Conservation (phyloP, 129 eudicot genomes). For the Tagetes erecta region DNA sequence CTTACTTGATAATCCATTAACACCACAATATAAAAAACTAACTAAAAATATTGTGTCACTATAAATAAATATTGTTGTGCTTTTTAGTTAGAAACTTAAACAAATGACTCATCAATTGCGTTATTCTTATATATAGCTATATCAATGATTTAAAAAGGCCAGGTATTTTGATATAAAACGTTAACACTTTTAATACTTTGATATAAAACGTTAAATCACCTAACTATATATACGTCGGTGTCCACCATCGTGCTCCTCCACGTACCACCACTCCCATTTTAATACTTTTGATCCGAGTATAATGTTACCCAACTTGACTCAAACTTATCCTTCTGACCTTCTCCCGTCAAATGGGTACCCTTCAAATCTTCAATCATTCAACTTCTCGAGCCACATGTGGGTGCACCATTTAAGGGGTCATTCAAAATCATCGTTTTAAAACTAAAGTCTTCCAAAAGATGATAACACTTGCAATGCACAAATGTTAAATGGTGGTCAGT, state of each 20-base stretch:
- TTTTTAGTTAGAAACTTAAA: not conserved
- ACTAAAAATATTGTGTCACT: not conserved
- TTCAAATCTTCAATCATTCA: too few relatives aligned
- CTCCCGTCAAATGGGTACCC: too few relatives aligned
- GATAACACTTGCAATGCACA: not conserved
- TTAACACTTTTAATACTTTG: too few relatives aligned
- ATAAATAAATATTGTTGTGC: not conserved
- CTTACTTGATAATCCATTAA: slow-evolving; percentile 6
- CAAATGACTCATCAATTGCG: slow-evolving; percentile 1
- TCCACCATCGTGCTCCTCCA: too few relatives aligned
- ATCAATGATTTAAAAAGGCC: not conserved
- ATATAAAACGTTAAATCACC: too few relatives aligned
- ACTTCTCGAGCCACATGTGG: too few relatives aligned
- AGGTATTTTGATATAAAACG: not conserved
- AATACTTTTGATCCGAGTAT: too few relatives aligned
- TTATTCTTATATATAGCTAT: not conserved
- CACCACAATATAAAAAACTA: not conserved
- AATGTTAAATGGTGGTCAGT: not conserved
- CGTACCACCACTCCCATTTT: too few relatives aligned
- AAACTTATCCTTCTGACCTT: too few relatives aligned
- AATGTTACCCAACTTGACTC: too few relatives aligned
- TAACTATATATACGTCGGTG: too few relatives aligned
- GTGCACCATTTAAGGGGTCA: not conserved
- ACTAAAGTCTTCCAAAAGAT: too few relatives aligned
- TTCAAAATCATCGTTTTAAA: not conserved